Evolutionary conservation across 192 early-diverging fungal genomes (phyloP).

Genomic region (Piromyces finnis): DNA sequence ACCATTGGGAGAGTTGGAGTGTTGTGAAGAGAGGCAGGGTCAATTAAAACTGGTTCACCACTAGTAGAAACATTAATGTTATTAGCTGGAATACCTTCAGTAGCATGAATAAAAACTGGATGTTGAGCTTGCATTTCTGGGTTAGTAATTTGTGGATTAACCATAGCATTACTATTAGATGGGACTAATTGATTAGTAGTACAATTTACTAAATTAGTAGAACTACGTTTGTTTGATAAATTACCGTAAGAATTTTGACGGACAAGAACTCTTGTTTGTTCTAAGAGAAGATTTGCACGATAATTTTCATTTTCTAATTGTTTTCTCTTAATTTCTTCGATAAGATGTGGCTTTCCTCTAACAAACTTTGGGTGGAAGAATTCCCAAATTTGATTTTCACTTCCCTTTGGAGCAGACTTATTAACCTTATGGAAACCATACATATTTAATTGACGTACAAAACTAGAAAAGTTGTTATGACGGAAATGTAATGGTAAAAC

Average conservation of each 20-base stretch:
- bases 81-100: background rate
- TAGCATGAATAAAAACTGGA: background rate
- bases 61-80: background rate
- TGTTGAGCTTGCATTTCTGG: background rate
- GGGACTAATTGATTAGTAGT: background rate
- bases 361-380: constrained; percentile 71
- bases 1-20: background rate
- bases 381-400: constrained; percentile 85
- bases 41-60: background rate
- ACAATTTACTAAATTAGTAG: too few species aligned
- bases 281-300: background rate
- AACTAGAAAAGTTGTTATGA: constrained; percentile 81
- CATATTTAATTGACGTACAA: constrained; percentile 51
- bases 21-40: background rate
- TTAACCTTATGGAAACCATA: constrained; percentile 74
- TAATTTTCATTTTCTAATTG: background rate
- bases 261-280: background rate
- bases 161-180: background rate
- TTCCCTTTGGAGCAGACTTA: constrained; percentile 64
- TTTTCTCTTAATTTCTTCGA: constrained; percentile 75
- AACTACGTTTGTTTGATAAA: too few species aligned
- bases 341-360: constrained; percentile 51
- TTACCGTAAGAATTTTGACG: background rate
- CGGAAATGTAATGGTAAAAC: constrained; percentile 72
- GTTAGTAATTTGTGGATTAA: background rate